These are phyloP conservation scores for Claviceps spartinae DNA, from an alignment of 2,329 filamentous ascomycete genomes.

Conservation along the genomic window DNA sequence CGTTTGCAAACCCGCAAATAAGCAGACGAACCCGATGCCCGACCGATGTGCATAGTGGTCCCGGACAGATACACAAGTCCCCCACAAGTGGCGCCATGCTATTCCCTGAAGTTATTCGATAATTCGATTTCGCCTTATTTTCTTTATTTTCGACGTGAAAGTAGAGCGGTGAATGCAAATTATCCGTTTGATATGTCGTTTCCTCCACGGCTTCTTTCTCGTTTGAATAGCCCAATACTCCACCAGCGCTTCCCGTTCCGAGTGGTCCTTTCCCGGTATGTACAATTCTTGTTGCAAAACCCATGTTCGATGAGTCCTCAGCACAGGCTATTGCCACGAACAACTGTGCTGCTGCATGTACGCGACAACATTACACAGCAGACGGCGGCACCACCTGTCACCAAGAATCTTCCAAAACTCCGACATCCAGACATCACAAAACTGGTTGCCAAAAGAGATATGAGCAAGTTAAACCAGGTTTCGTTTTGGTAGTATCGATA, in stretches of 20 bases:
- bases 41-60: neutral
- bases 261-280: neutral
- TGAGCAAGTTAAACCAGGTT: neutral
- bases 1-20: neutral
- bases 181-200: conserved; percentile 1
- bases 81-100: conserved; percentile 2
- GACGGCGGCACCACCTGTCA: neutral
- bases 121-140: neutral
- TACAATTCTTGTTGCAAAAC: neutral
- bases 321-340: neutral
- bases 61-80: neutral
- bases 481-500: conserved; percentile 1
- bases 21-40: neutral
- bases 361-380: neutral
- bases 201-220: neutral
- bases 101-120: neutral
- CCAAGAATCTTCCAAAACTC: neutral
- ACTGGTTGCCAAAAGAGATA: neutral
- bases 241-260: neutral
- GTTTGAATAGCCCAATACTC: neutral
- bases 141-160: too few relatives aligned
- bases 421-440: neutral
- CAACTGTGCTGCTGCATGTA: neutral
- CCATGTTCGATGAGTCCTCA: conserved; percentile 1
- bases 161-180: neutral